phyloP scores from a whole-genome alignment of 208 protist species.

The Acanthamoeba lenticulata region DNA sequence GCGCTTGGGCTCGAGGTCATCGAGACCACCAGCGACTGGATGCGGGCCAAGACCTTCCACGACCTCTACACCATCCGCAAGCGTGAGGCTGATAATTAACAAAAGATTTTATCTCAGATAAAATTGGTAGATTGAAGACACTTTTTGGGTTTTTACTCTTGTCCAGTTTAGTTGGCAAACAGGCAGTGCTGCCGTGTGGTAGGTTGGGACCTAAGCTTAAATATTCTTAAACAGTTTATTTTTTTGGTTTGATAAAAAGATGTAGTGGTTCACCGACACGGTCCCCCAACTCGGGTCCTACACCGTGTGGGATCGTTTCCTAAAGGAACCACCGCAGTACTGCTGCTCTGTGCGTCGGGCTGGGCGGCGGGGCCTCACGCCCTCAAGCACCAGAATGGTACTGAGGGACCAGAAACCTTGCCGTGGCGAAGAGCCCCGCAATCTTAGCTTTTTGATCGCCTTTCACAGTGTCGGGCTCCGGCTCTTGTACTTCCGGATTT shows the following conservation, averaged over 20 bases:
- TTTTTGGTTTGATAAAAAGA: neutral
- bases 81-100: neutral
- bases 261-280: constrained; percentile 30
- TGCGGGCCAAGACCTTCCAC: constrained; percentile 52
- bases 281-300: constrained; percentile 41
- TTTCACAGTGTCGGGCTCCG: neutral
- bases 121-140: too few relatives aligned
- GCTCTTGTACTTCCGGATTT: too few relatives aligned
- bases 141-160: too few relatives aligned
- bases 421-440: constrained; percentile 18
- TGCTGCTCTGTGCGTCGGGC: neutral
- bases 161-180: too few relatives aligned
- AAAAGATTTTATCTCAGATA: too few relatives aligned
- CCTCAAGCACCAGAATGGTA: neutral
- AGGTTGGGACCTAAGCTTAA: too few relatives aligned
- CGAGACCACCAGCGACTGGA: neutral
- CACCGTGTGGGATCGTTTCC: constrained; percentile 43
- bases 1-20: neutral
- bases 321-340: neutral
- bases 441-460: constrained; percentile 1
- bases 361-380: neutral
- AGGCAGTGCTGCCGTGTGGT: too few relatives aligned
- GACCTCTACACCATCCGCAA: constrained; percentile 37
- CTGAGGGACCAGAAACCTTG: neutral
- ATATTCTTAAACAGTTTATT: too few relatives aligned